These are phyloP conservation scores for Salmacisia buchloeana DNA, from an alignment of 1,284 basidiomycete genomes.

Conservation along the genomic window DNA sequence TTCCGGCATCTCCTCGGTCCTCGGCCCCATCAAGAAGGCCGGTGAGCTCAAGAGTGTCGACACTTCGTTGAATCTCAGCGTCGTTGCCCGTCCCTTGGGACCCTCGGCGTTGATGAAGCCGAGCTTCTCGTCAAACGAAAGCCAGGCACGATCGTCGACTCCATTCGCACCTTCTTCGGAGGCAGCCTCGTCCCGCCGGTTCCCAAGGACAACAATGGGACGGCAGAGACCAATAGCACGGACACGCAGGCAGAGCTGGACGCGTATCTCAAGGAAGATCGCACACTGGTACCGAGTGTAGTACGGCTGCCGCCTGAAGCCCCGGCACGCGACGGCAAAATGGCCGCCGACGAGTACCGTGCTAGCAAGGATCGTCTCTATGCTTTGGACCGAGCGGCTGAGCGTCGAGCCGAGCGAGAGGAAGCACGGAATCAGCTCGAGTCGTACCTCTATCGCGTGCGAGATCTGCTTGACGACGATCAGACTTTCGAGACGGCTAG, in stretches of 20 bases:
- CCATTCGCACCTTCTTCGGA: conserved; percentile 42
- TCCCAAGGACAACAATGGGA: not conserved
- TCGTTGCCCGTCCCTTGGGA: conserved; percentile 38
- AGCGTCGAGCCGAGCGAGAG: conserved; percentile 70
- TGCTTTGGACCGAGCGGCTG: conserved; percentile 67
- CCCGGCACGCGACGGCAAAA: conserved; percentile 15
- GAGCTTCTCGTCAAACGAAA: conserved; percentile 31
- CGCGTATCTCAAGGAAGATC: not conserved
- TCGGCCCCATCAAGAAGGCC: conserved; percentile 31
- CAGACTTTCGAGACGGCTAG: conserved; percentile 69
- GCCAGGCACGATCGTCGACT: conserved; percentile 34
- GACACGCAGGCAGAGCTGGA: conserved; percentile 15
- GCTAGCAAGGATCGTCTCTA: conserved; percentile 42
- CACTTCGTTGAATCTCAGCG: conserved; percentile 39
- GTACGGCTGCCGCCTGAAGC: not conserved
- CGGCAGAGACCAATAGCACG: conserved; percentile 20
- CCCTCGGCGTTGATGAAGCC: conserved; percentile 32
- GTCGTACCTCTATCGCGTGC: conserved; percentile 80
- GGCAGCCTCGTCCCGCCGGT: not conserved
- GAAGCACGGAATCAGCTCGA: conserved; percentile 90
- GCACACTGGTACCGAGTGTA: not conserved
- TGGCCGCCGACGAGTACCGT: conserved; percentile 36
- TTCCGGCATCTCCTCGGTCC: conserved; percentile 28
- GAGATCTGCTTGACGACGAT: conserved; percentile 68
- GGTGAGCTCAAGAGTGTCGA: conserved; percentile 39